Base-by-base conservation (phyloP, 1,284 basidiomycete species). In the Ceratobasidium sp. region DNA sequence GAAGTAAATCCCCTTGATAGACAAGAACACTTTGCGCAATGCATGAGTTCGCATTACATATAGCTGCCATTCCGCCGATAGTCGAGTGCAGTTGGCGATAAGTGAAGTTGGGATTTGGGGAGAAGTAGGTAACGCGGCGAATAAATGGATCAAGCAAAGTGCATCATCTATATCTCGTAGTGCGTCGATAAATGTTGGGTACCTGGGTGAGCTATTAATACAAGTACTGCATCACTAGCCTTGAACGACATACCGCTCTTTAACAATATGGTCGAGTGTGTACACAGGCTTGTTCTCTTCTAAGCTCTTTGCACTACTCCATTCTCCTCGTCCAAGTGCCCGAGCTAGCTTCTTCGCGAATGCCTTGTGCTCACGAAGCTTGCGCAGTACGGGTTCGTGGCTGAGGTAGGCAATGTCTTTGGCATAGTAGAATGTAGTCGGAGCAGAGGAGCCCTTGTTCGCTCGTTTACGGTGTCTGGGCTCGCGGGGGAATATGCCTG, bases 1-100 rank as follows among this genome's bases (percentile, higher is more conserved):
- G 80, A 97, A 98, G 80, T 99, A 99, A 70, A 99, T 88, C 53
- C 97, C 97, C 81, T 99, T 99, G 80, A 99, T 98, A 58, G 94
- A 96, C 69, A 99, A 84, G 82, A 99, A 99, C 34, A 92, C 87
- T 80, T 98, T 98, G 70, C 92, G 87, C 45, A 99, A 84, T 8
- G 91, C 85, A 74, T 85, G 86, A 0, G 93, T 89, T 76, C 94
- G 92, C 87, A 98, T 95, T 56, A 97, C 86, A 81, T 96, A 99
- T 45, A 98, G 83, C 79, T 98, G 93, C 94, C 94, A 96, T 83
- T 96, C 93, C 31, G 91, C 87, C 20, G 93, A 87, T 42, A 99
- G 85, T 54, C 93, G 88, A 43, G 91, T 84, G 80, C 97, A 99
- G 78, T 96, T 96, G 76, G 93, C 88, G 69, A 97, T 88, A 69